These are phyloP conservation scores for Musa balbisiana DNA, from an alignment of 202 grass and related monocot species.

Conservation along the genomic window DNA sequence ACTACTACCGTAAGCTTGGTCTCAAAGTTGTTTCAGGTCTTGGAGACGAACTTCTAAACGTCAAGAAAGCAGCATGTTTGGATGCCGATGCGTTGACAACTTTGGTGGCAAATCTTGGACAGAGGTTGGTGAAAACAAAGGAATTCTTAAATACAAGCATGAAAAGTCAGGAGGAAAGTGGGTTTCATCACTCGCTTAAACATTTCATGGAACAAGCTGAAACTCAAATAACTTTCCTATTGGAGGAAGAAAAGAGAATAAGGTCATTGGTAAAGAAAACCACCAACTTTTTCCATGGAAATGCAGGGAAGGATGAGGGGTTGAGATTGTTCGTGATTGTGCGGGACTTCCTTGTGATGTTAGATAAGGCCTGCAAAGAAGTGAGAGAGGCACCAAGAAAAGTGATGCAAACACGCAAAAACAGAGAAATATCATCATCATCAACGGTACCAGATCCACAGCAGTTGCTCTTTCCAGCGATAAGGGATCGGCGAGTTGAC, in stretches of 20 bases:
- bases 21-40: slow-evolving; percentile 68
- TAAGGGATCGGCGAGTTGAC: slow-evolving; percentile 39
- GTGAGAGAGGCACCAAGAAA: slow-evolving; percentile 53
- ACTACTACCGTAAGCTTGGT: slow-evolving; percentile 52
- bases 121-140: slow-evolving; percentile 59
- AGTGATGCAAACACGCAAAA: slow-evolving; percentile 25
- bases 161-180: slow-evolving; percentile 67
- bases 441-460: slow-evolving; percentile 34
- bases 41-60: slow-evolving; percentile 57
- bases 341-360: slow-evolving; percentile 63
- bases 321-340: slow-evolving; percentile 72
- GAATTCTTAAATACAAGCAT: slow-evolving; percentile 64
- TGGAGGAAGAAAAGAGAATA: slow-evolving; percentile 64
- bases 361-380: slow-evolving; percentile 79
- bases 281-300: slow-evolving; percentile 60
- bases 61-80: slow-evolving; percentile 60
- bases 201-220: slow-evolving; percentile 49
- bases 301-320: slow-evolving; percentile 61
- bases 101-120: slow-evolving; percentile 43
- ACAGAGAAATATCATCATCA: slow-evolving; percentile 20
- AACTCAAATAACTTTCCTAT: slow-evolving; percentile 36
- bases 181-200: slow-evolving; percentile 59
- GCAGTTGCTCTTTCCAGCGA: slow-evolving; percentile 52
- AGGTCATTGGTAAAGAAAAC: slow-evolving; percentile 45
- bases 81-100: slow-evolving; percentile 65